phyloP scores from a whole-genome alignment of 495 filamentous ascomycete genomes.

The Annulohypoxylon bovei region DNA sequence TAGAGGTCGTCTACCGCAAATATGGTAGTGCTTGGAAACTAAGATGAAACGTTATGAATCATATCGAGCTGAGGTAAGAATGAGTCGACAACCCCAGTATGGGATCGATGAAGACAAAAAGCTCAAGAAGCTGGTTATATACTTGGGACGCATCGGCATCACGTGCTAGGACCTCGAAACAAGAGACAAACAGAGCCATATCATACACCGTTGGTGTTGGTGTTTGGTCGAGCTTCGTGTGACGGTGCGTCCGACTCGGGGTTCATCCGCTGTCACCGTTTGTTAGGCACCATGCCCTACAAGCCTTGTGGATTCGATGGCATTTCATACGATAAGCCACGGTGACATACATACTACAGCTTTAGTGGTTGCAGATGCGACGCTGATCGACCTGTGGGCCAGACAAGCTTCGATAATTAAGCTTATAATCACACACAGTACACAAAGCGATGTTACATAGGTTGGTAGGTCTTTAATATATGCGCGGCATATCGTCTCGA shows the following conservation, averaged over 20 bases:
- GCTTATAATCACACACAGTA: not conserved
- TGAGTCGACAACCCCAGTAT: not conserved
- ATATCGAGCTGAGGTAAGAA: not conserved
- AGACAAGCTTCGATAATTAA: not conserved
- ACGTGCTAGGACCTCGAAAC: not conserved
- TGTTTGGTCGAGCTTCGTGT: not conserved
- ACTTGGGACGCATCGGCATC: not conserved
- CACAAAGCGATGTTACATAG: not conserved
- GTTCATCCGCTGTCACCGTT: not conserved
- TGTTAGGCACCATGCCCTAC: not conserved
- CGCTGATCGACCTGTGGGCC: not conserved
- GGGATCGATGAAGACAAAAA: not conserved
- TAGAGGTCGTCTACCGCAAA: not conserved
- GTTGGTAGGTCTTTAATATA: not conserved
- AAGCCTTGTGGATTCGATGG: not conserved
- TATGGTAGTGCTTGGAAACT: not conserved
- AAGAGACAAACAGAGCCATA: not conserved
- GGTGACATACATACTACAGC: no score
- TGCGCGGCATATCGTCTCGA: not conserved
- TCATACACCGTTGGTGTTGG: not conserved
- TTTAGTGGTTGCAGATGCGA: not conserved
- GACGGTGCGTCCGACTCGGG: not conserved
- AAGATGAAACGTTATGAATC: not conserved
- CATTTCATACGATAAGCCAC: no score
- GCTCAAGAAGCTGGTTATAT: not conserved